These are phyloP conservation scores for Irpex sp. DNA, from an alignment of 1,284 basidiomycete genomes.

Conservation along the genomic window DNA sequence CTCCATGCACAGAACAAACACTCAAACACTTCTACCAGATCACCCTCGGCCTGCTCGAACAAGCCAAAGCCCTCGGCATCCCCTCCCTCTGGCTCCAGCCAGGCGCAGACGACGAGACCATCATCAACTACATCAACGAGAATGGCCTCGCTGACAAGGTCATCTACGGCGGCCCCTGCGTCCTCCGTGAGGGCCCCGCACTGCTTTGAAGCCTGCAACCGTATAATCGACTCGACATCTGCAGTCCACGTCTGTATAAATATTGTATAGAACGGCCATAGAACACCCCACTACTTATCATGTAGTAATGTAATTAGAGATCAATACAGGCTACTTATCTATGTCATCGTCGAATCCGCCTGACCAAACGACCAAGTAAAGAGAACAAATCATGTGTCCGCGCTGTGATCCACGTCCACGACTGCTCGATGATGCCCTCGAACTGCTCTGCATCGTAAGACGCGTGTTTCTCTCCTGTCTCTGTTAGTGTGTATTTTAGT, in stretches of 20 bases:
- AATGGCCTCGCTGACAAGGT: constrained; percentile 57
- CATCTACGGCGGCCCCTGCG: constrained; percentile 73
- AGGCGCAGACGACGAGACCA: constrained; percentile 66
- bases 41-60: constrained; percentile 60
- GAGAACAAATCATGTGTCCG: constrained; percentile 32
- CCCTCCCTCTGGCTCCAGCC: constrained; percentile 84
- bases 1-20: too few relatives aligned
- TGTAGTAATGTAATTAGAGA: background rate
- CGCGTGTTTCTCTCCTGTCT: constrained; percentile 30
- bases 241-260: too few relatives aligned
- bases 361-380: constrained; percentile 38
- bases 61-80: constrained; percentile 58
- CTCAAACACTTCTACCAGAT: constrained; percentile 51
- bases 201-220: constrained; percentile 32
- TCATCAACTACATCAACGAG: constrained; percentile 46
- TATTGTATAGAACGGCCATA: background rate
- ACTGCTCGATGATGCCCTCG: constrained; percentile 48
- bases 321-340: background rate
- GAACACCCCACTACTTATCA: background rate
- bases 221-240: too few relatives aligned
- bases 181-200: constrained; percentile 67
- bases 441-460: constrained; percentile 51
- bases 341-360: constrained; percentile 20
- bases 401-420: constrained; percentile 52
- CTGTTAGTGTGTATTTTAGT: constrained; percentile 67